Evolutionary conservation across 1,139 yeast species (phyloP).

Genomic region (Candida albicans): DNA sequence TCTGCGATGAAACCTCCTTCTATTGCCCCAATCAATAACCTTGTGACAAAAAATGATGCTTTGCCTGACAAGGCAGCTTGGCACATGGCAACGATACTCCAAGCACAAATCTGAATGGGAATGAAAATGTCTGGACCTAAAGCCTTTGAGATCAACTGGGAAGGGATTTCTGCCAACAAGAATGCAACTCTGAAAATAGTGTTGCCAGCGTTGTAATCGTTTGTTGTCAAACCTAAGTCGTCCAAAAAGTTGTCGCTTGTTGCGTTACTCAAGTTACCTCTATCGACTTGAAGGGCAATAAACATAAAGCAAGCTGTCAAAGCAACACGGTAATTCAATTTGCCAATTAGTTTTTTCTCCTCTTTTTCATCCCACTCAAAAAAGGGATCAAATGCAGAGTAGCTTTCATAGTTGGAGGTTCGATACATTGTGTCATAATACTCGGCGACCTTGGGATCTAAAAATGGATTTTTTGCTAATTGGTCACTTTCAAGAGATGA

Average conservation of each 20-base stretch:
- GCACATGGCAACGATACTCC: conserved; percentile 31
- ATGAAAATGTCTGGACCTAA: conserved; percentile 35
- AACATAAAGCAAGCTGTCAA: conserved; percentile 32
- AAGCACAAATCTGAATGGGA: conserved; percentile 32
- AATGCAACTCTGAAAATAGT: conserved; percentile 30
- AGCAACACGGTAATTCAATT: conserved; percentile 28
- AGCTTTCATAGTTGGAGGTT: conserved; percentile 29
- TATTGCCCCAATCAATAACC: conserved; percentile 29
- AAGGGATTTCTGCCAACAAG: conserved; percentile 34
- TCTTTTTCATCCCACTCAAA: conserved; percentile 37
- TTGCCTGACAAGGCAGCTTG: conserved; percentile 28
- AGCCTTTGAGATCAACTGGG: conserved; percentile 32
- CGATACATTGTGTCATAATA: conserved; percentile 13
- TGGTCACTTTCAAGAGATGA: conserved; percentile 8
- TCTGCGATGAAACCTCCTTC: conserved; percentile 38
- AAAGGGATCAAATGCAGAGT: conserved; percentile 33
- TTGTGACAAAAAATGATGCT: conserved; percentile 26
- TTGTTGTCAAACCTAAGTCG: conserved; percentile 28
- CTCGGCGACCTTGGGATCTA: conserved; percentile 13
- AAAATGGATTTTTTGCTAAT: conserved; percentile 10
- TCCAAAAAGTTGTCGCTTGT: conserved; percentile 31
- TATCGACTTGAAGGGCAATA: conserved; percentile 32
- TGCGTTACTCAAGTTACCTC: conserved; percentile 34
- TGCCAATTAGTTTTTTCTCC: conserved; percentile 27
- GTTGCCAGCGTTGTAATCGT: conserved; percentile 34